Evolutionary conservation across 106 monocot genomes (phyloP).

Genomic region (Narthecium ossifragum): DNA sequence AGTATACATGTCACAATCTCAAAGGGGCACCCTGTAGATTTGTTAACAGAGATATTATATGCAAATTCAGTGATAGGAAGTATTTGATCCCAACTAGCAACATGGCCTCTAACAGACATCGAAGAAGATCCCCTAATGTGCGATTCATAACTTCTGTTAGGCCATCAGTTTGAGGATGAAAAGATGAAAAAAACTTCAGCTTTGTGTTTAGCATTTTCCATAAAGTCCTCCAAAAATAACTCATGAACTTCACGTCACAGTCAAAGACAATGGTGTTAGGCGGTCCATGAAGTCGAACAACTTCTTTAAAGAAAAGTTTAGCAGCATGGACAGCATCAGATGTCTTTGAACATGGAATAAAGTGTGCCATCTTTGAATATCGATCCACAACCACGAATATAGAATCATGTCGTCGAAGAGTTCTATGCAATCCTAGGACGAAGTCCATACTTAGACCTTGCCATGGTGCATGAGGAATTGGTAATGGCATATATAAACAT

Average conservation of each 20-base stretch:
- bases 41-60: neutral
- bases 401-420: neutral
- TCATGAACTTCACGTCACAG: neutral
- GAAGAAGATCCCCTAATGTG: neutral
- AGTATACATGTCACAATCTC: too few relatives aligned
- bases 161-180: slow-evolving; percentile 1
- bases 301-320: neutral
- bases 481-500: neutral
- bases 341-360: slow-evolving; percentile 2
- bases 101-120: too few relatives aligned
- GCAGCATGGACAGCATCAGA: neutral
- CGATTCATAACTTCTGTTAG: neutral
- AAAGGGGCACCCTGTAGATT: neutral
- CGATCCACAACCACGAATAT: neutral
- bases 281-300: neutral
- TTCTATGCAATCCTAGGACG: neutral
- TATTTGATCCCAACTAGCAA: neutral
- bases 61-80: neutral
- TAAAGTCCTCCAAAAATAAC: neutral
- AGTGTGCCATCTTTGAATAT: slow-evolving; percentile 11
- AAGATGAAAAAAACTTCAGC: neutral
- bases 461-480: neutral
- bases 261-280: slow-evolving; percentile 2
- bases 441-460: neutral
- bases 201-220: neutral